Conservation (phyloP, 441 rosid genomes). For the Rhodomyrtus psidioides region DNA sequence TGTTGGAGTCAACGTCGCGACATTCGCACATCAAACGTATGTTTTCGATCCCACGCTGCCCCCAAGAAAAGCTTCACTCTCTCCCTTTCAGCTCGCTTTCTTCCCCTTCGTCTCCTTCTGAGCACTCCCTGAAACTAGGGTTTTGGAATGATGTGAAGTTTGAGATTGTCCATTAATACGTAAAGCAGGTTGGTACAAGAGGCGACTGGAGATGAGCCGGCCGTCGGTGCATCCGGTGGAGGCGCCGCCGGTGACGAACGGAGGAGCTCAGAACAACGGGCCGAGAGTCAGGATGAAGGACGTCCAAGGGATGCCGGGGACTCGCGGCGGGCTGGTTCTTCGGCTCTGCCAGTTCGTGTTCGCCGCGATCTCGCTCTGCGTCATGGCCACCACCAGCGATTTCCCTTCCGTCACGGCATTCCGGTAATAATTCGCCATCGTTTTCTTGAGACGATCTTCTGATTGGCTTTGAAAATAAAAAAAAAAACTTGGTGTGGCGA, state of each 20-base stretch:
- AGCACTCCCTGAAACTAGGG: not conserved
- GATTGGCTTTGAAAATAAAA: not conserved
- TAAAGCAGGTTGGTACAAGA: not conserved
- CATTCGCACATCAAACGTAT: not conserved
- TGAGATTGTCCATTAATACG: not conserved
- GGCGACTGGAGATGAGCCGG: conserved; percentile 29
- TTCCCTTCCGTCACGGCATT: conserved; percentile 67
- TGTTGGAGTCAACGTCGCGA: not conserved
- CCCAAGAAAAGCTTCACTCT: not conserved
- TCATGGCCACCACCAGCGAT: conserved; percentile 68
- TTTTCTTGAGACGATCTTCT: not conserved
- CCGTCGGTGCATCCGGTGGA: conserved; percentile 80
- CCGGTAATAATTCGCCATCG: conserved; percentile 30
- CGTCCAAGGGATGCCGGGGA: conserved; percentile 84
- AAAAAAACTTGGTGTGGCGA: not conserved
- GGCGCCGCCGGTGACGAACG: conserved; percentile 51
- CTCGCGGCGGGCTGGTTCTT: conserved; percentile 59
- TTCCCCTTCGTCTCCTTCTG: not conserved
- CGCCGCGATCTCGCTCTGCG: conserved; percentile 46
- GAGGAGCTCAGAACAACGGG: conserved; percentile 21
- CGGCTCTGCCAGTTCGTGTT: conserved; percentile 56
- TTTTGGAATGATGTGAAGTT: not conserved
- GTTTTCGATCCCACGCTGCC: not conserved
- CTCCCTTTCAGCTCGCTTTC: not conserved
- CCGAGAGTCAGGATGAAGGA: conserved; percentile 71